These are phyloP conservation scores for Talaromyces ruber DNA, from an alignment of 495 filamentous ascomycete species.

Conservation along the genomic window DNA sequence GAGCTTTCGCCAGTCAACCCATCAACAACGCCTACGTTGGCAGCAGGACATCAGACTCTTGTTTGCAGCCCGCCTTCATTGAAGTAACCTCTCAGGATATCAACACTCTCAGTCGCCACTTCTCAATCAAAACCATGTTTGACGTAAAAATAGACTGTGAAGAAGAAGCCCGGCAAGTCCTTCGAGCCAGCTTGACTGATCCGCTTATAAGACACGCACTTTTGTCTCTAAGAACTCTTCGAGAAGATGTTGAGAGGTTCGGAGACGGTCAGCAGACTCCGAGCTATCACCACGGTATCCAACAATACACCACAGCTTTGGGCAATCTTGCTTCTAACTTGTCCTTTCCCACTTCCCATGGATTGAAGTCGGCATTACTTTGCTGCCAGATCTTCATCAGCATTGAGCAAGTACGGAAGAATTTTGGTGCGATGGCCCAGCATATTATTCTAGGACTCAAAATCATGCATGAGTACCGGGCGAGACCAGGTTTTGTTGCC, in stretches of 20 bases:
- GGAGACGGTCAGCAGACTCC: constrained; percentile 15
- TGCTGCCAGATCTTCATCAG: constrained; percentile 11
- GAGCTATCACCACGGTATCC: constrained; percentile 33
- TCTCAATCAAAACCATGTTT: constrained; percentile 20
- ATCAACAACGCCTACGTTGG: constrained; percentile 13
- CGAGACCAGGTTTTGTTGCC: constrained; percentile 18
- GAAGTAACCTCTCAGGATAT: constrained; percentile 10
- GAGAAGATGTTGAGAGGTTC: constrained; percentile 41
- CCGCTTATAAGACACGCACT: constrained; percentile 57
- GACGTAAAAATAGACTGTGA: constrained; percentile 15
- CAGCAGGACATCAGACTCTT: constrained; percentile 24
- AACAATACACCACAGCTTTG: constrained; percentile 11
- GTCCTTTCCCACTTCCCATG: constrained; percentile 2
- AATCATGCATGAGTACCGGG: constrained; percentile 8
- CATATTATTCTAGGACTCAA: constrained; percentile 9
- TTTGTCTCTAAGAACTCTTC: constrained; percentile 54
- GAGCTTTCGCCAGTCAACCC: constrained; percentile 13
- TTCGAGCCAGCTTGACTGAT: constrained; percentile 53
- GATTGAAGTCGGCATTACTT: constrained; percentile 9
- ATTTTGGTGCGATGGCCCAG: constrained; percentile 6
- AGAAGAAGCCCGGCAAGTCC: constrained; percentile 18
- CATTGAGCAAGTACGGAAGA: constrained; percentile 9
- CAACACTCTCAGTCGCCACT: constrained; percentile 24
- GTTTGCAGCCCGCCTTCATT: constrained; percentile 13
- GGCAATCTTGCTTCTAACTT: constrained; percentile 8